phyloP scores from a whole-genome alignment of 148 eudicot genomes.

The Nyssa sinensis region DNA sequence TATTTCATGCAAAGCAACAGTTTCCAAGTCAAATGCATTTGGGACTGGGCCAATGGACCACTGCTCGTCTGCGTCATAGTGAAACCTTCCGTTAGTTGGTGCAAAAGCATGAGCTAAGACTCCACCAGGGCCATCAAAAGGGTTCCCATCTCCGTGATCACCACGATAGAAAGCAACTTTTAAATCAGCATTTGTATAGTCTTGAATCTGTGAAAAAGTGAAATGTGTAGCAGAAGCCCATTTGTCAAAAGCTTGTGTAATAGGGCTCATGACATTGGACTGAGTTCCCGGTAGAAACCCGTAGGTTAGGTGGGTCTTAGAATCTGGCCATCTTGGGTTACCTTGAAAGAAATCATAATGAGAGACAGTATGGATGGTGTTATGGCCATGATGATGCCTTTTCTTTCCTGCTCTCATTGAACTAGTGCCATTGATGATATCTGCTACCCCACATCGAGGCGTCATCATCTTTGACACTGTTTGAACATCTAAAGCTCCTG shows the following conservation, averaged over 20 bases:
- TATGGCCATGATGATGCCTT: not conserved
- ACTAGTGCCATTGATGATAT: too few species aligned
- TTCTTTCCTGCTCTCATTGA: too few species aligned
- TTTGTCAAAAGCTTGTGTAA: slow-evolving; percentile 10
- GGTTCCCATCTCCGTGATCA: slow-evolving; percentile 19
- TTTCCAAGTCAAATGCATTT: too few species aligned
- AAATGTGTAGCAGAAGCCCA: too few species aligned
- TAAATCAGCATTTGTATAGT: slow-evolving; percentile 3
- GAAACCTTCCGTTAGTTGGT: slow-evolving; percentile 20
- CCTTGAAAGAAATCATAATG: slow-evolving; percentile 15
- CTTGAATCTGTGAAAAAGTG: not conserved
- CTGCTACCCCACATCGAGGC: too few species aligned
- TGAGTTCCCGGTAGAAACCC: too few species aligned
- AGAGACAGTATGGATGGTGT: slow-evolving; percentile 10
- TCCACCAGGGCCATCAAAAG: slow-evolving; percentile 21
- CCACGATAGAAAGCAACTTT: slow-evolving; percentile 6
- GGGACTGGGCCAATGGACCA: too few species aligned
- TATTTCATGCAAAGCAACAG: too few species aligned
- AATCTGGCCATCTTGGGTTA: too few species aligned
- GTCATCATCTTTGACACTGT: slow-evolving; percentile 21
- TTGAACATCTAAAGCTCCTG: slow-evolving; percentile 13
- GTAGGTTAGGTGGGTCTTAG: too few species aligned
- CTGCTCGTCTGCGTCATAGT: too few species aligned
- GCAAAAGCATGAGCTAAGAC: slow-evolving; percentile 15
- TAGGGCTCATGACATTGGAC: not conserved